phyloP scores from a whole-genome alignment of 129 eudicot species.

The Pulicaria dysenterica region DNA sequence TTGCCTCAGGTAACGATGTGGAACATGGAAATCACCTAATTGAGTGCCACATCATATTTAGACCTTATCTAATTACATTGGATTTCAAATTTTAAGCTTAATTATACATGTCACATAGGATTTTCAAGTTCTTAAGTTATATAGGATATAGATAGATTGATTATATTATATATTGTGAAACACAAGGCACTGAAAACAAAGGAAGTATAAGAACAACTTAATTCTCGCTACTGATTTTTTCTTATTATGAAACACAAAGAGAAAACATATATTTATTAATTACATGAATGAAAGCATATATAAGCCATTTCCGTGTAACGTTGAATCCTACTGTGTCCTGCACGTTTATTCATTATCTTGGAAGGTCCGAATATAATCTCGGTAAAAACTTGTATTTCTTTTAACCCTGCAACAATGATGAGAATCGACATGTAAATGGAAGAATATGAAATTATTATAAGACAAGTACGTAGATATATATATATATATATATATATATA shows the following conservation, averaged over 20 bases:
- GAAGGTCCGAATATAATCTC: conserved; percentile 9
- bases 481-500: too few relatives aligned
- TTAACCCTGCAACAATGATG: neutral
- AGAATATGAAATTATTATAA: neutral
- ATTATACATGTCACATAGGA: too few relatives aligned
- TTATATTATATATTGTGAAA: neutral
- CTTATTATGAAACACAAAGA: conserved; percentile 12
- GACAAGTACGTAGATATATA: neutral
- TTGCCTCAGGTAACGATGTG: too few relatives aligned
- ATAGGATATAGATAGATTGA: too few relatives aligned
- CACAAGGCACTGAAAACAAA: neutral
- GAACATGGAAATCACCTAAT: too few relatives aligned
- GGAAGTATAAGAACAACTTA: neutral
- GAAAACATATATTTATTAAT: conserved; percentile 9
- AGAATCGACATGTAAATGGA: neutral
- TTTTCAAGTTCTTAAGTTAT: too few relatives aligned
- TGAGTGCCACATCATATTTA: too few relatives aligned
- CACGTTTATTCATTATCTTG: neutral
- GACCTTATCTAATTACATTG: too few relatives aligned
- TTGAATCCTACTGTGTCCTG: neutral
- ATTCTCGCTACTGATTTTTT: neutral
- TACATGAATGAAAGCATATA: conserved; percentile 2
- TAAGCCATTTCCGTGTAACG: conserved; percentile 6
- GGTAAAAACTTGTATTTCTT: neutral
- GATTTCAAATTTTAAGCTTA: too few relatives aligned